phyloP scores from a whole-genome alignment of 441 rosid genomes.

The Eutrema salsugineum region DNA sequence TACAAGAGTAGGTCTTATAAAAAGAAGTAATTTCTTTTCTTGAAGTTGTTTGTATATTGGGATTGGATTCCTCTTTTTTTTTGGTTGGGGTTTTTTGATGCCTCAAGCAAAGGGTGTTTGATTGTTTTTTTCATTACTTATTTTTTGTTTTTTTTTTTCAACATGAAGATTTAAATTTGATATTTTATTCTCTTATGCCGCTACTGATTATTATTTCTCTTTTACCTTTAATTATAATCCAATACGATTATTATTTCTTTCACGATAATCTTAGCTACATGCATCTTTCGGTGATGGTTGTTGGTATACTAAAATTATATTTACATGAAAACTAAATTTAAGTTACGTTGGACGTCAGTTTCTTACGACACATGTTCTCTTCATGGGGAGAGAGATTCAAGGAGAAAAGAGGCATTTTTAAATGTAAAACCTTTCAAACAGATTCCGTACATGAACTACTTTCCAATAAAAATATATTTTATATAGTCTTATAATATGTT shows the following conservation, averaged over 20 bases:
- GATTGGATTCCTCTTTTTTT: neutral
- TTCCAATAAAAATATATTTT: neutral
- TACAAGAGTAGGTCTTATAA: neutral
- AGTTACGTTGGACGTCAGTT: neutral
- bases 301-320: neutral
- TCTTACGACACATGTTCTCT: neutral
- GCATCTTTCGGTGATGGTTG: neutral
- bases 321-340: neutral
- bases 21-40: neutral
- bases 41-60: neutral
- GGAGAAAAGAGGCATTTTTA: neutral
- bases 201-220: neutral
- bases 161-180: neutral
- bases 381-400: neutral
- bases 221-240: neutral
- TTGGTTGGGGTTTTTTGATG: neutral
- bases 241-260: neutral
- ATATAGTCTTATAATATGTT: neutral
- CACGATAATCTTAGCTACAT: neutral
- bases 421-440: neutral
- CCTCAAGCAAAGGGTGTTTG: constrained; percentile 6
- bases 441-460: neutral
- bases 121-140: neutral
- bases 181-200: neutral
- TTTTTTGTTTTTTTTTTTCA: neutral